A percentile compares a stretch with the other conserved stretches of the same genome.
Evolutionary conservation across 768 basidiomycete genomes (phyloP).

Genomic region (Mycena pura): DNA sequence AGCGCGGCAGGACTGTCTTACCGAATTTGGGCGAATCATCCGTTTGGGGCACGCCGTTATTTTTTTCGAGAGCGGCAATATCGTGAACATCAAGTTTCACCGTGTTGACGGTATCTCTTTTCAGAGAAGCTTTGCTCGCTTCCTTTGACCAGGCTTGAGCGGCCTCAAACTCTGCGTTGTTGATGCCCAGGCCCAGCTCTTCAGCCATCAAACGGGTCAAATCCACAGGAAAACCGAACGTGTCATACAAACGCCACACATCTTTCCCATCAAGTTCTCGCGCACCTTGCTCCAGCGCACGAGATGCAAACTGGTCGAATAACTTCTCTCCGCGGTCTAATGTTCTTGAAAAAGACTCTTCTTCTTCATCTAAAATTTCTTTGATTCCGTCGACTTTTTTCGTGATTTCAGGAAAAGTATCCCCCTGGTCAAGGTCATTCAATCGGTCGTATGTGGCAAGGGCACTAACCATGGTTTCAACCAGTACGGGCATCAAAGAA

Average conservation of each 20-base stretch:
- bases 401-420: constrained; percentile 91
- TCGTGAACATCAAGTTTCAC: constrained; percentile 97
- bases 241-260: constrained; percentile 97
- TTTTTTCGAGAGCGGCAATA: constrained; percentile 83
- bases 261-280: constrained; percentile 86
- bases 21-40: constrained; percentile 93
- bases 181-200: constrained; percentile 83
- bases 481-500: constrained; percentile 85
- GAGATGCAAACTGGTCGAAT: constrained; percentile 85
- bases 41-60: constrained; percentile 82
- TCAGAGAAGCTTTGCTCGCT: constrained; percentile 85
- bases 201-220: constrained; percentile 97
- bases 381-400: constrained; percentile 84
- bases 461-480: constrained; percentile 78
- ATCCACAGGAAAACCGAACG: constrained; percentile 98
- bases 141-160: constrained; percentile 90
- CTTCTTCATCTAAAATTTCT: constrained; percentile 96
- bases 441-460: neutral
- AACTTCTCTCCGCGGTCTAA: constrained; percentile 96
- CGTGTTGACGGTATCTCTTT: constrained; percentile 68
- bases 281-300: constrained; percentile 65
- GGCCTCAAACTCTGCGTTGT: constrained; percentile 87
- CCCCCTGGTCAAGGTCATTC: constrained; percentile 56
- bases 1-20: no score
- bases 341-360: constrained; percentile 96